Percentiles rank a stretch among this genome's conserved stretches.
Evolutionary conservation across 176 grass and related monocot genomes (phyloP).

Genomic region (Themeda triandra): DNA sequence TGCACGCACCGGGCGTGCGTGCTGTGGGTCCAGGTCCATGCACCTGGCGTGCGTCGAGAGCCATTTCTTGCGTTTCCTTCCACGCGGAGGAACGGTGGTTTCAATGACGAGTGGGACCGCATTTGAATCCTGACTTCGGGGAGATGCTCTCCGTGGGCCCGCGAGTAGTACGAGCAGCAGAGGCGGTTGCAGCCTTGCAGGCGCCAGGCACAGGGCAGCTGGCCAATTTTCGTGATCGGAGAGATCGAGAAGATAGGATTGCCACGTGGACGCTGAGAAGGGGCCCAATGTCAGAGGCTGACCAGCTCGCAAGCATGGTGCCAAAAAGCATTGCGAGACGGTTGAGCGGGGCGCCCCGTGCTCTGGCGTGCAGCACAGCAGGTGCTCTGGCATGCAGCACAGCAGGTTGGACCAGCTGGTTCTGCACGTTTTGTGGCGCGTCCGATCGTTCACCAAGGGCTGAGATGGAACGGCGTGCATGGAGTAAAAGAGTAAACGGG

Average conservation of each 20-base stretch:
- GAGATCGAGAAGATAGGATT: not conserved
- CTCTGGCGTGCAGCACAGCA: not conserved
- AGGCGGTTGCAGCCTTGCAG: not conserved
- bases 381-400: not conserved
- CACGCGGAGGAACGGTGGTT: not conserved
- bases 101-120: not conserved
- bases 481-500: not conserved
- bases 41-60: not conserved
- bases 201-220: not conserved
- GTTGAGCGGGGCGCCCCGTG: not conserved
- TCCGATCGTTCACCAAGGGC: not conserved
- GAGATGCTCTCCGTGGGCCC: not conserved
- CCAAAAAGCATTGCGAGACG: not conserved
- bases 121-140: not conserved
- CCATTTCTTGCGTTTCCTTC: not conserved
- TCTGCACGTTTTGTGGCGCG: not conserved
- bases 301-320: not conserved
- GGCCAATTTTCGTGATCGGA: not conserved
- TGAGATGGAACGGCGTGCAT: not conserved
- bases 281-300: not conserved
- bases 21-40: constrained; percentile 9
- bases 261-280: not conserved
- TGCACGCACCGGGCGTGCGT: constrained; percentile 2
- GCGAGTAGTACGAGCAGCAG: not conserved
- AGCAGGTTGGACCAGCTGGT: not conserved